phyloP scores from a whole-genome alignment of 345 rosid species.

The Tarenaya hassleriana region DNA sequence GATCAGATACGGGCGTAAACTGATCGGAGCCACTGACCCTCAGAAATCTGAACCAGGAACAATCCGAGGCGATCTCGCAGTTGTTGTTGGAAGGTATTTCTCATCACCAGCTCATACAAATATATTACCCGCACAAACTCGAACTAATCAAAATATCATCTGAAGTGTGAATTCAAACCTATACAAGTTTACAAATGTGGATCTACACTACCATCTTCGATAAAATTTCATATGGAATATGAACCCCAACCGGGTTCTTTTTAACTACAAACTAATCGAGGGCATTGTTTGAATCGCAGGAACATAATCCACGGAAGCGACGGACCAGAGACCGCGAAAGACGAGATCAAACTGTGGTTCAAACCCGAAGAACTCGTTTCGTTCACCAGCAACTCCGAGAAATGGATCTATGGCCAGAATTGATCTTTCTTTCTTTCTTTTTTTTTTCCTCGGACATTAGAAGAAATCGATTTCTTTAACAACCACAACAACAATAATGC shows the following conservation, averaged over 20 bases:
- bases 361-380: slow-evolving; percentile 85
- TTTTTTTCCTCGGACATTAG: slow-evolving; percentile 7
- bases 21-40: slow-evolving; percentile 97
- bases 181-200: too few relatives aligned
- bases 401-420: slow-evolving; percentile 83
- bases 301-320: slow-evolving; percentile 98
- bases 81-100: slow-evolving; percentile 80
- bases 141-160: too few relatives aligned
- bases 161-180: too few relatives aligned
- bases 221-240: too few relatives aligned
- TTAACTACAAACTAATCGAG: too few relatives aligned
- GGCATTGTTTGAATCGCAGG: slow-evolving; percentile 46
- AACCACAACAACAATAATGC: too few relatives aligned
- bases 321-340: slow-evolving; percentile 94
- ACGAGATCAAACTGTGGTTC: slow-evolving; percentile 90
- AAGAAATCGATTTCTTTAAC: not conserved
- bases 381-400: slow-evolving; percentile 77
- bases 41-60: slow-evolving; percentile 99
- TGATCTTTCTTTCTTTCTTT: slow-evolving; percentile 25
- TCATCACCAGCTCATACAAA: too few relatives aligned
- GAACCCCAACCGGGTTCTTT: too few relatives aligned
- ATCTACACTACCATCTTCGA: too few relatives aligned
- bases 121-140: too few relatives aligned
- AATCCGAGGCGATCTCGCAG: slow-evolving; percentile 93
- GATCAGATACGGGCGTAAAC: slow-evolving; percentile 82